Base-by-base conservation (phyloP, 2,329 filamentous ascomycete genomes). In the Stemphylium vesicarium region DNA sequence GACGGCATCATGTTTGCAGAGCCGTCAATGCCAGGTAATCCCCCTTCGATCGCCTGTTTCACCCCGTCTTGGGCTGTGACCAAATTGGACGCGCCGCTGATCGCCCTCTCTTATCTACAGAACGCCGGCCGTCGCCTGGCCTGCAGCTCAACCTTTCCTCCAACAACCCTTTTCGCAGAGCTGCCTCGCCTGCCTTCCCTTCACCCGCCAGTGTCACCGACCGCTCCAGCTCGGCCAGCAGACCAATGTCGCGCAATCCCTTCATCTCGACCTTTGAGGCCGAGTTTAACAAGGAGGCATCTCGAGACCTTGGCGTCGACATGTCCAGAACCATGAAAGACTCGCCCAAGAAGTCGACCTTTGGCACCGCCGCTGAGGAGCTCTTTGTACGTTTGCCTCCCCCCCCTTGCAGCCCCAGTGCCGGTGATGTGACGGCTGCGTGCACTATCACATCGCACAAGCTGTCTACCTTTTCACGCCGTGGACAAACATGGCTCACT, bases 161-260 rank as follows among this genome's bases (percentile, higher is more conserved):
- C 75, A 92, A 92, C 82, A 93, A 93, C 73, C 90, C 90, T 59
- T 93, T 85, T 72, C 88, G 89, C 79, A 91, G 88, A 70, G 85
- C 87, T 61, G 80, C 81, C 33, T 90, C 88, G 60, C 88, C 79
- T 55, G 69, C 62, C 40, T 54, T 71, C 52, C 64, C 69, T 47
- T 74, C 73, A 31, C 72, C 73, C 31, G 62, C 71, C 48, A 59
- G 88, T 84, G 57, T 55, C 48, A 44, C 42, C 31, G 50, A 64
- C 53, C 65, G 64, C 57, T 62, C 59, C 46, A 67, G 61, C 47
- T 61, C 86, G 83, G 84, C 85, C 76, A 84, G 86, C 75, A 83
- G 87, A 69, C 88, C 87, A 51, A 76, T 86, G 54, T 91, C 89
- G 65, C 85, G 85, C 74, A 93, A 93, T 66, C 90, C 90, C 32